These are phyloP conservation scores for Stevia rebaudiana DNA, from an alignment of 140 eudicot genomes.

Conservation along the genomic window DNA sequence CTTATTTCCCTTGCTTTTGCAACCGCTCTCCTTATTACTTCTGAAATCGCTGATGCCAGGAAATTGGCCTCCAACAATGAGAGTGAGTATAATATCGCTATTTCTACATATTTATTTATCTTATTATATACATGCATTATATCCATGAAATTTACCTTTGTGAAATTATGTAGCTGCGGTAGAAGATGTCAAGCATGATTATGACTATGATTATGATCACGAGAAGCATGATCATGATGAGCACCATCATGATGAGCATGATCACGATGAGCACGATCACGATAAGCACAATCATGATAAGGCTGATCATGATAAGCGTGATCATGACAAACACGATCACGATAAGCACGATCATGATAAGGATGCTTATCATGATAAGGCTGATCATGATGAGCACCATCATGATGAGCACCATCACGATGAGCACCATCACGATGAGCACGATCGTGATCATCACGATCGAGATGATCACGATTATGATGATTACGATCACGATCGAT, in stretches of 20 bases:
- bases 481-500: not conserved
- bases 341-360: not conserved
- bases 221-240: too few species aligned
- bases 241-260: not conserved
- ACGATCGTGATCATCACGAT: slow-evolving; percentile 3
- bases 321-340: too few species aligned
- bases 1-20: slow-evolving; percentile 32
- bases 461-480: not conserved
- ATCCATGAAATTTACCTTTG: not conserved
- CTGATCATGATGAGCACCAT: slow-evolving; percentile 10
- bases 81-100: not conserved
- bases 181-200: not conserved
- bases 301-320: too few species aligned
- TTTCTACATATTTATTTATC: too few species aligned
- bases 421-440: too few species aligned
- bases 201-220: not conserved
- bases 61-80: slow-evolving; percentile 21
- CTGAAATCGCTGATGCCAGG: slow-evolving; percentile 33
- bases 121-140: not conserved
- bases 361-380: not conserved
- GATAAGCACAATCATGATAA: not conserved
- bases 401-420: too few species aligned
- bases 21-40: slow-evolving; percentile 23
- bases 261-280: not conserved
- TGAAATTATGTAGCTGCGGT: not conserved